phyloP scores from a whole-genome alignment of 78 protist species.

The Dictyostelium discoideum region DNA sequence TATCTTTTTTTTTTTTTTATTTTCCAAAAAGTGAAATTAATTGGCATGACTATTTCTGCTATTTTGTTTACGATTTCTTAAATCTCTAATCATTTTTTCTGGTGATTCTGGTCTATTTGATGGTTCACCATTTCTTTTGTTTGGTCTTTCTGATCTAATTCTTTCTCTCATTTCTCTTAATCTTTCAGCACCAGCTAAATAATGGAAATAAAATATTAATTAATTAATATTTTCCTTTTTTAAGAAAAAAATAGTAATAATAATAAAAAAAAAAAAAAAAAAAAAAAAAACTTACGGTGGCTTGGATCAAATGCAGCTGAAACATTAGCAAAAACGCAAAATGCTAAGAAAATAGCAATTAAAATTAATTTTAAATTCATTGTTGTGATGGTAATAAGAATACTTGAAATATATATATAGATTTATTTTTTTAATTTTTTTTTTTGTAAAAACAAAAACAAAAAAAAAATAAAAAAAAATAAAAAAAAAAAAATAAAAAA shows the following conservation, averaged over 20 bases:
- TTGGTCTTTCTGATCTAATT: background rate
- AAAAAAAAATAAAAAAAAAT: too few species aligned
- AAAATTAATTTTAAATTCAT: background rate
- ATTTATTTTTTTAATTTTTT: too few species aligned
- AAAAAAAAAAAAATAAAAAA: too few species aligned
- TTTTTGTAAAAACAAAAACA: background rate
- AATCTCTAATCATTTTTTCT: slow-evolving; percentile 2
- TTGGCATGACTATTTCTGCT: background rate
- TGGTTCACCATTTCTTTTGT: background rate
- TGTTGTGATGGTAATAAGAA: background rate
- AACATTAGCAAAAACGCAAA: background rate
- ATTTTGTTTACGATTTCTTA: background rate
- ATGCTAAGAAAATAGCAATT: background rate
- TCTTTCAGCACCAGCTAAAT: background rate
- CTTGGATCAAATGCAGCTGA: background rate
- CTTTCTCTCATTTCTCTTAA: background rate
- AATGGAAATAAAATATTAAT: background rate
- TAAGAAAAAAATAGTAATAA: too few species aligned
- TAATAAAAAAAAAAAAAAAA: background rate
- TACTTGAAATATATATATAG: too few species aligned
- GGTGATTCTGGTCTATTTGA: background rate
- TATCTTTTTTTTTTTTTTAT: background rate
- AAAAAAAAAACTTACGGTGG: background rate
- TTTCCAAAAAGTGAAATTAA: too few species aligned
- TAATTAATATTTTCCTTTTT: too few species aligned